phyloP scores from a whole-genome alignment of 139 green algal genomes.

The Picochlorum sp. region DNA sequence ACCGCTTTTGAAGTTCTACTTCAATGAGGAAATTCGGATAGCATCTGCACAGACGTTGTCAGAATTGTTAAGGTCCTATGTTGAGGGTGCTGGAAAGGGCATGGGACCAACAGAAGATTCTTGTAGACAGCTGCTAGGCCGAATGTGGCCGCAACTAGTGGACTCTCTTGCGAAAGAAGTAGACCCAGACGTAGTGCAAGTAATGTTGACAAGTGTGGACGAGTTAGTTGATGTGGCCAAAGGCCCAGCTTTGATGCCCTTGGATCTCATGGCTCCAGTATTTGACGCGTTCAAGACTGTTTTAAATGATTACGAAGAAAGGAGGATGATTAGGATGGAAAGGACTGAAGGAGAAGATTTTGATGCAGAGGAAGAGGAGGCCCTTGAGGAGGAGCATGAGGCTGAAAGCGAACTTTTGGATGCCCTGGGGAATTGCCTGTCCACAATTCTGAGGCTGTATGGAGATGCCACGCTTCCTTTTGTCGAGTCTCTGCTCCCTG shows the following conservation, averaged over 20 bases:
- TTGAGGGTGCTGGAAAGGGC: conserved; percentile 60
- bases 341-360: conserved; percentile 70
- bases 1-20: conserved; percentile 91
- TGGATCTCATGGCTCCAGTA: conserved; percentile 30
- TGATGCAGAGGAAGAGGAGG: conserved; percentile 91
- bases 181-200: conserved; percentile 55
- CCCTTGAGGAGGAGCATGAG: conserved; percentile 85
- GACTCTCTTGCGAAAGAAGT: conserved; percentile 59
- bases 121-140: conserved; percentile 54
- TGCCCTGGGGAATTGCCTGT: conserved; percentile 43
- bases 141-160: conserved; percentile 53
- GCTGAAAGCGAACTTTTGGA: conserved; percentile 84
- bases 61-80: conserved; percentile 70
- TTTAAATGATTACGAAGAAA: conserved; percentile 53
- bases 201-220: conserved; percentile 55
- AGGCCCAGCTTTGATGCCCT: conserved; percentile 28
- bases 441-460: conserved; percentile 66
- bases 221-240: conserved; percentile 53
- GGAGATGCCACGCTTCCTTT: conserved; percentile 67
- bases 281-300: conserved; percentile 45
- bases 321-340: conserved; percentile 47
- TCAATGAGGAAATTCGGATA: conserved; percentile 87
- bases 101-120: conserved; percentile 34
- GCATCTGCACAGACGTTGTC: conserved; percentile 64
- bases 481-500: conserved; percentile 76